Evolutionary conservation across 2,329 filamentous ascomycete genomes (phyloP).

Genomic region (Myriangium duriaei): DNA sequence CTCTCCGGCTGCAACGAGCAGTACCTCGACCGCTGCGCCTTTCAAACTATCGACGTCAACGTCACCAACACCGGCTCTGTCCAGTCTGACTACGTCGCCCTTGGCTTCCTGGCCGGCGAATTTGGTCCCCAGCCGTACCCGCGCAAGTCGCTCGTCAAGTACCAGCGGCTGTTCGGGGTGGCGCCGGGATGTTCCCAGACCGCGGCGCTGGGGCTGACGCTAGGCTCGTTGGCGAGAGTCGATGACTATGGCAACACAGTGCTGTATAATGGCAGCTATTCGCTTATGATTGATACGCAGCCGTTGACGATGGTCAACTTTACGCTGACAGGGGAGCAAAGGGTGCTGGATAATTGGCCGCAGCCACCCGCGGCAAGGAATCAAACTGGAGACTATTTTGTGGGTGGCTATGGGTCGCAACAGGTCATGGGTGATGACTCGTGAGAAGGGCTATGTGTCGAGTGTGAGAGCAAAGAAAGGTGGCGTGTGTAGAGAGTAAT

Average conservation of each 20-base stretch:
- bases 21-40: slow-evolving; percentile 32
- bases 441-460: no score
- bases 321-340: slow-evolving; percentile 33
- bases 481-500: no score
- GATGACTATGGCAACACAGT: slow-evolving; percentile 39
- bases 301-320: slow-evolving; percentile 31
- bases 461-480: no score
- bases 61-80: slow-evolving; percentile 37
- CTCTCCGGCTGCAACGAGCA: slow-evolving; percentile 23
- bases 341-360: slow-evolving; percentile 30
- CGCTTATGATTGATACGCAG: slow-evolving; percentile 32
- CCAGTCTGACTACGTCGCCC: slow-evolving; percentile 41
- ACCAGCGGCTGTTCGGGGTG: slow-evolving; percentile 30
- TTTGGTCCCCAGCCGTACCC: slow-evolving; percentile 41
- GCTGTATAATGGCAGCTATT: slow-evolving; percentile 43
- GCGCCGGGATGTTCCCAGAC: slow-evolving; percentile 16
- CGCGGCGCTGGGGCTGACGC: slow-evolving; percentile 30
- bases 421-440: no score
- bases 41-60: slow-evolving; percentile 29
- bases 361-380: slow-evolving; percentile 16
- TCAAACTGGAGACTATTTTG: slow-evolving; percentile 17
- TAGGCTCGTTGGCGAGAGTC: slow-evolving; percentile 39
- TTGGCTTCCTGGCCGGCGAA: slow-evolving; percentile 38
- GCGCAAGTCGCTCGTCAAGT: slow-evolving; percentile 40
- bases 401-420: slow-evolving; percentile 21